Evolutionary conservation across 179 eudicot species (phyloP).

Genomic region (Spergularia azorica): DNA sequence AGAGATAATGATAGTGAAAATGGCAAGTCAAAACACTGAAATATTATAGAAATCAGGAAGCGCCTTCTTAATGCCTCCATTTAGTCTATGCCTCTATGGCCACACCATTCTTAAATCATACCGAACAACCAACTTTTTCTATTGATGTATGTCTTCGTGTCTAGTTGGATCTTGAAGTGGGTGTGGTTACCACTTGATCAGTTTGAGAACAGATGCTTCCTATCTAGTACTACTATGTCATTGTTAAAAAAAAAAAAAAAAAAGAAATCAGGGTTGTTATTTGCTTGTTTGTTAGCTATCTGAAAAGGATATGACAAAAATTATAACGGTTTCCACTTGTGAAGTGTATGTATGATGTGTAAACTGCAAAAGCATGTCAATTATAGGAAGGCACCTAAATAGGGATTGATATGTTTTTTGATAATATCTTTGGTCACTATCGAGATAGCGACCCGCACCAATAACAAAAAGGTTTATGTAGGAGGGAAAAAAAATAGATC

Average conservation of each 20-base stretch:
- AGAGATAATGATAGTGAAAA: too few relatives aligned
- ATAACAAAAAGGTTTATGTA: not conserved
- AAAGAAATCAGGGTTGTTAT: too few relatives aligned
- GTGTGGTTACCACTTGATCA: not conserved
- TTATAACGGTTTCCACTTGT: not conserved
- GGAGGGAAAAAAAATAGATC: not conserved
- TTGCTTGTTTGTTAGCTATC: not conserved
- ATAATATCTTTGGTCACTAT: conserved; percentile 5
- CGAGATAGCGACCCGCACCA: not conserved
- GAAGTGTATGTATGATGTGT: not conserved
- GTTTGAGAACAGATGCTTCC: not conserved
- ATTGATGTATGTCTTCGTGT: not conserved
- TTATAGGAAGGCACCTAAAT: conserved; percentile 6
- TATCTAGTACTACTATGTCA: too few relatives aligned
- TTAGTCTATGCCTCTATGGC: too few relatives aligned
- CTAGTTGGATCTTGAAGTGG: not conserved
- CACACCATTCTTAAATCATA: not conserved
- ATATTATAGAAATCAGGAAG: too few relatives aligned
- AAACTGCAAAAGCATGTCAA: not conserved
- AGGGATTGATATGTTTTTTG: not conserved
- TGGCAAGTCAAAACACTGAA: too few relatives aligned
- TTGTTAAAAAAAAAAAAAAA: too few relatives aligned
- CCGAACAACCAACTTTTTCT: not conserved
- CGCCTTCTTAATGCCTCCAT: too few relatives aligned
- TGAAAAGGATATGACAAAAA: not conserved